Percentiles rank a stretch among this genome's conserved stretches.
phyloP scores from a whole-genome alignment of 2,329 filamentous ascomycete genomes.

The Myriosclerotinia scirpicola region DNA sequence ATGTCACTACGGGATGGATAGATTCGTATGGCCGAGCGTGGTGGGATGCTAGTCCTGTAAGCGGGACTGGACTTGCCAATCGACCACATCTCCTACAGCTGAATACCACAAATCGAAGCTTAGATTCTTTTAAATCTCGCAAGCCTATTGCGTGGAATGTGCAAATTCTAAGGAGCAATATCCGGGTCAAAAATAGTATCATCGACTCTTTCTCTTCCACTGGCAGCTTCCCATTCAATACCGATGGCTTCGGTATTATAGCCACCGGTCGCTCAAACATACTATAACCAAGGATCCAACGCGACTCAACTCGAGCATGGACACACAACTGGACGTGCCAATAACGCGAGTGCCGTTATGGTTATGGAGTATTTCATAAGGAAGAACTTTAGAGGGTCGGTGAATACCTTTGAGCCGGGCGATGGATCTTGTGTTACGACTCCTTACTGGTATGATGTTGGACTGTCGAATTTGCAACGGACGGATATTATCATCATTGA shows the following conservation, averaged over 20 bases:
- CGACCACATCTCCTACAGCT: constrained; percentile 46
- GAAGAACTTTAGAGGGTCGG: constrained; percentile 45
- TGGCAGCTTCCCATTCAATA: constrained; percentile 28
- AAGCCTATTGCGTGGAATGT: constrained; percentile 49
- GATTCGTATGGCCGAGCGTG: constrained; percentile 48
- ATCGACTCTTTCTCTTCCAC: constrained; percentile 37
- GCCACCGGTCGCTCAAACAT: constrained; percentile 47
- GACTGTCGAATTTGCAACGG: constrained; percentile 43
- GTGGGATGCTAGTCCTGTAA: constrained; percentile 47
- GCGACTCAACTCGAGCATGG: constrained; percentile 38
- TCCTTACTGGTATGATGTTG: constrained; percentile 48
- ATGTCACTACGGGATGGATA: constrained; percentile 47
- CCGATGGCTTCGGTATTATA: constrained; percentile 42
- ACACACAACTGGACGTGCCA: constrained; percentile 36
- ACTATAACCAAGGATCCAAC: constrained; percentile 44
- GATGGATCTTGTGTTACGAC: constrained; percentile 47
- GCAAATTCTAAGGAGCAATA: constrained; percentile 44
- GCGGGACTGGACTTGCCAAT: constrained; percentile 43
- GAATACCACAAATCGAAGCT: constrained; percentile 42
- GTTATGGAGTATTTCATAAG: constrained; percentile 47
- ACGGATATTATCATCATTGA: constrained; percentile 47
- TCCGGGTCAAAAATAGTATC: constrained; percentile 44
- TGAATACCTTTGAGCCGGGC: constrained; percentile 46
- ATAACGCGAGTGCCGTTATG: constrained; percentile 46
- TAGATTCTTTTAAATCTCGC: constrained; percentile 45